Conservation (phyloP, 768 basidiomycete species). For the Mycena rebaudengoi region DNA sequence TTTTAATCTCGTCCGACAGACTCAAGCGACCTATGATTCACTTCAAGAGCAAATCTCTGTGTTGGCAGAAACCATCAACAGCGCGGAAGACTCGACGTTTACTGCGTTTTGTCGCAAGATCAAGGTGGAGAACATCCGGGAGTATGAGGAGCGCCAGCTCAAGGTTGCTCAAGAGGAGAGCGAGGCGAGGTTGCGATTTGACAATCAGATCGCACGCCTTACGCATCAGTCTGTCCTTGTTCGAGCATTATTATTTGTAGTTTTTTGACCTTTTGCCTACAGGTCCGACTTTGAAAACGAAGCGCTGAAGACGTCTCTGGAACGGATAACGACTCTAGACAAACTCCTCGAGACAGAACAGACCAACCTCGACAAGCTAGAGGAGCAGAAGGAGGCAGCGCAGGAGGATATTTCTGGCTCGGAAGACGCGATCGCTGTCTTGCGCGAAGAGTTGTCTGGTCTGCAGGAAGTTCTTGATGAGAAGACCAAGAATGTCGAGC, state of each 20-base stretch:
- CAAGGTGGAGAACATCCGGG: constrained; percentile 82
- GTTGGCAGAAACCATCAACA: constrained; percentile 67
- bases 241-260: not conserved
- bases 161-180: constrained; percentile 89
- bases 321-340: constrained; percentile 66
- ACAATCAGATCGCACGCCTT: constrained; percentile 87
- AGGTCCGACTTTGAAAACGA: constrained; percentile 87
- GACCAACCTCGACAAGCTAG: constrained; percentile 59
- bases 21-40: constrained; percentile 57
- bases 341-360: constrained; percentile 61
- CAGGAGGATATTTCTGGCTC: constrained; percentile 68
- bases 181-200: constrained; percentile 82
- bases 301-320: constrained; percentile 69
- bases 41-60: constrained; percentile 64
- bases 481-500: constrained; percentile 77
- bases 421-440: constrained; percentile 60
- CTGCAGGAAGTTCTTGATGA: constrained; percentile 75
- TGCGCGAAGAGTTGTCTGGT: constrained; percentile 68
- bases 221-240: constrained; percentile 75
- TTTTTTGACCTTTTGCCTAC: constrained; percentile 8
- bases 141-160: constrained; percentile 93
- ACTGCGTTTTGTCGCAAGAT: constrained; percentile 81
- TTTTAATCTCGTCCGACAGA: constrained; percentile 44
- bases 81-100: constrained; percentile 85
- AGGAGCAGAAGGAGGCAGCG: constrained; percentile 61